phyloP scores from a whole-genome alignment of 176 grass and related monocot genomes.

The Elymus sibiricus region DNA sequence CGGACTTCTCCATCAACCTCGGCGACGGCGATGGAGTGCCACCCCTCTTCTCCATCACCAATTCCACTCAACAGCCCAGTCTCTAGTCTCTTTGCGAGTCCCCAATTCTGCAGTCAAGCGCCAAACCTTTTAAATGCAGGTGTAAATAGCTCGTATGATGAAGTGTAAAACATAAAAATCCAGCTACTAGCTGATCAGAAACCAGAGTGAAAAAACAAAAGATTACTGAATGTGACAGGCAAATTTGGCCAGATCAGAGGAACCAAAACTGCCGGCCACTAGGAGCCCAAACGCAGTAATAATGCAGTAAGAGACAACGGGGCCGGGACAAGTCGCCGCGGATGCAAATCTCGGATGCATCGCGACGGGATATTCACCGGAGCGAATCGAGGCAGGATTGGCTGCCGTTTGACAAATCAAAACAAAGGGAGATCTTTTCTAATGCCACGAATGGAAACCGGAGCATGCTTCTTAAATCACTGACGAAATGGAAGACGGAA shows the following conservation, averaged over 20 bases:
- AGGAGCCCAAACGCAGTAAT: background rate
- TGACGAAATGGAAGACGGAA: background rate
- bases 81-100: background rate
- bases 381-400: conserved; percentile 22
- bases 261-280: conserved; percentile 40
- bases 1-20: conserved; percentile 66
- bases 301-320: conserved; percentile 36
- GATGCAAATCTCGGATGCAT: conserved; percentile 35
- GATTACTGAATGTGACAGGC: conserved; percentile 14
- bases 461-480: background rate
- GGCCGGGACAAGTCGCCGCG: conserved; percentile 17
- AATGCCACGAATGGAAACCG: background rate
- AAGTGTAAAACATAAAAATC: conserved; percentile 14
- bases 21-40: conserved; percentile 71
- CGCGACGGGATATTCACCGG: background rate
- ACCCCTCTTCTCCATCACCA: conserved; percentile 56
- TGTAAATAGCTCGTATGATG: conserved; percentile 8
- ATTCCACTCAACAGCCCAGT: conserved; percentile 19
- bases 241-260: conserved; percentile 22
- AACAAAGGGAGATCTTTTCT: conserved; percentile 51
- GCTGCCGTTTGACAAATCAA: conserved; percentile 23
- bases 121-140: conserved; percentile 19
- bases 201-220: conserved; percentile 15
- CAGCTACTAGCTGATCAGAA: conserved; percentile 2
- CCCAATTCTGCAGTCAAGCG: conserved; percentile 15